Conservation (phyloP, 2,329 filamentous ascomycete species). For the Bertia moriformis region DNA sequence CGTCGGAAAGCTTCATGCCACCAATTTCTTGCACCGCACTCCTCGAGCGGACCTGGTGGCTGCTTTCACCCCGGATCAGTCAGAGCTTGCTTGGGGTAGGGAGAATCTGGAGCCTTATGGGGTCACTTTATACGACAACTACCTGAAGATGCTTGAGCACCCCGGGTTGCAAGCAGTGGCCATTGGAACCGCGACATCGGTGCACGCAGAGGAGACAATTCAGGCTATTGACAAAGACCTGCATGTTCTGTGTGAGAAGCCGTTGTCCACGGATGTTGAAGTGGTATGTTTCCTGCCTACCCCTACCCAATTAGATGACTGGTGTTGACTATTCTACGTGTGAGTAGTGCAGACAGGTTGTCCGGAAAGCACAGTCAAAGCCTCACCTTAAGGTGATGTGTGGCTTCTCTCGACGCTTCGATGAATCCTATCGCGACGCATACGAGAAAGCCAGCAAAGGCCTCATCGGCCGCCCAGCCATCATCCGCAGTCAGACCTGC, state of each 20-base stretch:
- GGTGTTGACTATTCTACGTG: constrained; percentile 1
- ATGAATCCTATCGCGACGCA: constrained; percentile 48
- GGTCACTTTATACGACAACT: constrained; percentile 34
- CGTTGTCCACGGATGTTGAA: constrained; percentile 40
- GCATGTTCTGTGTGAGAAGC: constrained; percentile 47
- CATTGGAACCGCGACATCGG: constrained; percentile 24
- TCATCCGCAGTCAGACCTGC: constrained; percentile 52
- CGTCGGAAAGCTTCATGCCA: neutral
- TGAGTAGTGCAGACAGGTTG: constrained; percentile 45
- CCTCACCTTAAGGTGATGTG: constrained; percentile 52
- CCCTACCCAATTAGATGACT: constrained; percentile 1
- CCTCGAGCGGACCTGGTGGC: neutral
- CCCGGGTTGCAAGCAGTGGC: constrained; percentile 29
- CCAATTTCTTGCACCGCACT: constrained; percentile 1
- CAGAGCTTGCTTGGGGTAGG: constrained; percentile 25
- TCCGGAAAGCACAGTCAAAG: constrained; percentile 36
- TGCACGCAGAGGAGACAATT: constrained; percentile 41
- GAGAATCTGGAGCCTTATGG: constrained; percentile 32
- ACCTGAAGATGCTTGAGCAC: constrained; percentile 40
- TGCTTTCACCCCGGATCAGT: neutral
- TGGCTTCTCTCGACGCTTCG: constrained; percentile 53
- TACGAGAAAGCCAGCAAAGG: constrained; percentile 33
- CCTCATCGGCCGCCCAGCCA: constrained; percentile 39
- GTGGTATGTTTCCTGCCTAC: constrained; percentile 25
- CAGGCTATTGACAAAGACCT: constrained; percentile 35